Percentiles rank a stretch among this genome's conserved stretches.
phyloP scores from a whole-genome alignment of 176 grass and related monocot species.

The Carex parvula region DNA sequence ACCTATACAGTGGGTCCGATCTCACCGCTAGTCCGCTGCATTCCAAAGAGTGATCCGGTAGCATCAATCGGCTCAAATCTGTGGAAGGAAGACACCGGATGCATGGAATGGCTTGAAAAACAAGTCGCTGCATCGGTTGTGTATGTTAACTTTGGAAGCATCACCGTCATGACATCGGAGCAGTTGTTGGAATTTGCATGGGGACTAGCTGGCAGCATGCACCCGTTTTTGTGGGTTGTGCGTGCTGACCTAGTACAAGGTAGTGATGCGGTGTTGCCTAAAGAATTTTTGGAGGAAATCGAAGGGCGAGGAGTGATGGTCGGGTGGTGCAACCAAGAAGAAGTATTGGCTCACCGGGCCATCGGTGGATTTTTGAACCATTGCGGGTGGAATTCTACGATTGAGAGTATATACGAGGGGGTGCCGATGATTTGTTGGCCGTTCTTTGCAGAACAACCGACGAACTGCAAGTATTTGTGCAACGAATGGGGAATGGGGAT shows the following conservation, averaged over 20 bases:
- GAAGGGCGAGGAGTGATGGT: background rate
- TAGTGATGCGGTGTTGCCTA: background rate
- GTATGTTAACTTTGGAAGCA: slow-evolving; percentile 22
- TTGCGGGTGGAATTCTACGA: slow-evolving; percentile 22
- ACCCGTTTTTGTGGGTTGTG: background rate
- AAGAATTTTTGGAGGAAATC: background rate
- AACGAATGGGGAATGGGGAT: slow-evolving; percentile 9
- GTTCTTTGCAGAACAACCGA: slow-evolving; percentile 18
- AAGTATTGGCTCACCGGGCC: background rate
- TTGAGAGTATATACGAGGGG: too few relatives aligned
- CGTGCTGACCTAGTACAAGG: background rate
- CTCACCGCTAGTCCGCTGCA: background rate
- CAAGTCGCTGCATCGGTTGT: background rate
- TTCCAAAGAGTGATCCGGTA: background rate
- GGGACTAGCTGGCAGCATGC: background rate
- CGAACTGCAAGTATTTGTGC: slow-evolving; percentile 1
- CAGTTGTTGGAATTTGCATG: slow-evolving; percentile 19
- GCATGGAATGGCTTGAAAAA: background rate
- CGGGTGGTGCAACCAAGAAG: slow-evolving; percentile 1
- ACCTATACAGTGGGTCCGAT: slow-evolving; percentile 13
- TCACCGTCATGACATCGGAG: background rate
- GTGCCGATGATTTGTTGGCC: slow-evolving; percentile 31
- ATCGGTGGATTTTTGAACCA: slow-evolving; percentile 17
- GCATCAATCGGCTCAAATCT: background rate
- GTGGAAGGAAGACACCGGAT: background rate